These are phyloP conservation scores for Canavalia gladiata DNA, from an alignment of 306 rosid genomes.

Conservation along the genomic window DNA sequence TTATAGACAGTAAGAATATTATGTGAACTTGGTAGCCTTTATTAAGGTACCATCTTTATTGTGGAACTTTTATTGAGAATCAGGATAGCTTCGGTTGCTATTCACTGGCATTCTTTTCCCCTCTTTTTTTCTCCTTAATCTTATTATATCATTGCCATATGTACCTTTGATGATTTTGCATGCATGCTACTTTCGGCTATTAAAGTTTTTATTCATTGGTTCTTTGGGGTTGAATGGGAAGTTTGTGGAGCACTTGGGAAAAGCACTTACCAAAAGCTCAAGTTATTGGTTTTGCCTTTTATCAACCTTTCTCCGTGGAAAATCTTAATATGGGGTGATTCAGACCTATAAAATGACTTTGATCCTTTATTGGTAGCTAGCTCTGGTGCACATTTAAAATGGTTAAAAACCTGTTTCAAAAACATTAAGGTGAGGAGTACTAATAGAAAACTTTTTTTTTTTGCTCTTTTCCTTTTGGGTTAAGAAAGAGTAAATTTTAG, in stretches of 20 bases:
- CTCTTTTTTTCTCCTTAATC: not conserved
- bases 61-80: not conserved
- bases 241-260: constrained; percentile 56
- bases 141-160: not conserved
- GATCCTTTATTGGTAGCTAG: not conserved
- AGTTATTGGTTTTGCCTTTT: constrained; percentile 11
- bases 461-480: not conserved
- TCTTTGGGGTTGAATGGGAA: constrained; percentile 30
- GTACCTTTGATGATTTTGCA: constrained; percentile 36
- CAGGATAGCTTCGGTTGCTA: constrained; percentile 12
- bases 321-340: constrained; percentile 3
- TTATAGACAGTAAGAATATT: not conserved
- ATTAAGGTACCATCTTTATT: not conserved
- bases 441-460: too few species aligned
- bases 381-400: not conserved
- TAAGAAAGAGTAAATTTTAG: not conserved
- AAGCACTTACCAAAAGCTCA: constrained; percentile 36
- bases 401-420: not conserved
- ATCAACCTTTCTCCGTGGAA: constrained; percentile 39
- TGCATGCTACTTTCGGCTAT: constrained; percentile 47
- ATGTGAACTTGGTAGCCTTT: not conserved
- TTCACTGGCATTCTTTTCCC: not conserved
- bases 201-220: constrained; percentile 46
- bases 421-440: not conserved
- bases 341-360: not conserved